Conservation (phyloP, 192 early-diverging fungal species). For the Coemansia aciculifera region DNA sequence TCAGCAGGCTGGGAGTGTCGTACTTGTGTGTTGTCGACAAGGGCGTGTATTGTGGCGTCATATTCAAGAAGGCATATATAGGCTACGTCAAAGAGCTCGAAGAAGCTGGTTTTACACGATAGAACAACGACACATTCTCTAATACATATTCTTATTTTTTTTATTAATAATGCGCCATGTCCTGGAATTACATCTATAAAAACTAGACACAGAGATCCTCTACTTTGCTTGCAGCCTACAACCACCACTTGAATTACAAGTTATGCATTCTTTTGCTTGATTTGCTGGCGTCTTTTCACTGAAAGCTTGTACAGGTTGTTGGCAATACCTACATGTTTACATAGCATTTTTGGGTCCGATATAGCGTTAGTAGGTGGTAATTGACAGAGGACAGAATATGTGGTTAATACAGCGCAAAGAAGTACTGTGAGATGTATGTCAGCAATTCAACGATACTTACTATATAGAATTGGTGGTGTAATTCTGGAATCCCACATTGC, state of each 20-base stretch:
- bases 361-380: background rate
- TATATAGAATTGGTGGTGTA: conserved; percentile 38
- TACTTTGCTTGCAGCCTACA: background rate
- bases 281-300: conserved; percentile 20
- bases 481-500: conserved; percentile 46
- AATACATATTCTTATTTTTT: background rate
- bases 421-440: background rate
- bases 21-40: conserved; percentile 78
- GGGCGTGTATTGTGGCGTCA: conserved; percentile 76
- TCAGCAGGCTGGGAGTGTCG: conserved; percentile 79
- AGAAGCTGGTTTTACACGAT: conserved; percentile 52
- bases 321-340: conserved; percentile 30
- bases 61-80: conserved; percentile 84
- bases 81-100: conserved; percentile 72
- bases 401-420: background rate
- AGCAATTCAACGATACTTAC: conserved; percentile 27
- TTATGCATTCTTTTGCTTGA: background rate
- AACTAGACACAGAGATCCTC: background rate
- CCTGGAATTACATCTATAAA: background rate
- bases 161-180: background rate
- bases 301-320: conserved; percentile 53
- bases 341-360: background rate
- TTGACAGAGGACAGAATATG: background rate
- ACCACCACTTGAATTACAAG: background rate
- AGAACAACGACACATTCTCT: background rate